These are phyloP conservation scores for Begonia fuchsioides DNA, from an alignment of 306 rosid genomes.

Conservation along the genomic window DNA sequence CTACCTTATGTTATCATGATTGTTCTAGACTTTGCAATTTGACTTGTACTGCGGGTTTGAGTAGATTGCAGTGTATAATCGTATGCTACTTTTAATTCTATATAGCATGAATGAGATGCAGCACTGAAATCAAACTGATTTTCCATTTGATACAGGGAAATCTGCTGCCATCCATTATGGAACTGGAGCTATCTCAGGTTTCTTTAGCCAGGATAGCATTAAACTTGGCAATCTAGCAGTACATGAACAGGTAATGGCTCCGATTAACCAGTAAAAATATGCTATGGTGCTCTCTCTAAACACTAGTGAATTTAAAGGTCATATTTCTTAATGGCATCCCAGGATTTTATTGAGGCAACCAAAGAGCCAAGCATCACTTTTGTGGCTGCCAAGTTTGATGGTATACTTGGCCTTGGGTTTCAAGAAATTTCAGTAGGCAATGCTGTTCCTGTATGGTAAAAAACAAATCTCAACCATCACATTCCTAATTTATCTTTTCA, in stretches of 20 bases:
- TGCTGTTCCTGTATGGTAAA: conserved; percentile 27
- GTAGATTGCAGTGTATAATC: no score
- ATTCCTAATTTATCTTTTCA: no score
- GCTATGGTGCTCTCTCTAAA: neutral
- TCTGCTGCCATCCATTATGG: conserved; percentile 38
- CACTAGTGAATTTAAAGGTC: neutral
- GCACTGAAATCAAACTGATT: no score
- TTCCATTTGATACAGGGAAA: conserved; percentile 20
- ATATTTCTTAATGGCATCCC: neutral
- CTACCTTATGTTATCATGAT: neutral
- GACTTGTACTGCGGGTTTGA: no score
- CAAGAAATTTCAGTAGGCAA: conserved; percentile 37
- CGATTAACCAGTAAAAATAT: neutral
- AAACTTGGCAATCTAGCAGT: conserved; percentile 38
- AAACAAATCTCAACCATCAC: no score
- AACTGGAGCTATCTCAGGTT: conserved; percentile 45
- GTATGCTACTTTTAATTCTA: no score
- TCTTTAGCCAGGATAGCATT: conserved; percentile 35
- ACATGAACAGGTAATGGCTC: conserved; percentile 25
- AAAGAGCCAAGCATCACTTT: conserved; percentile 39
- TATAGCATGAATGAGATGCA: no score
- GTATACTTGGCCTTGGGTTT: conserved; percentile 42
- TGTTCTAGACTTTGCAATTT: no score
- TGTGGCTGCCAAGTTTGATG: conserved; percentile 35
- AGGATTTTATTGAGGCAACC: conserved; percentile 51